Evolutionary conservation across 1,139 yeast genomes (phyloP), one percentile per base, ranked within the genome.

Genomic region (Nematodospora anomalae): DNA sequence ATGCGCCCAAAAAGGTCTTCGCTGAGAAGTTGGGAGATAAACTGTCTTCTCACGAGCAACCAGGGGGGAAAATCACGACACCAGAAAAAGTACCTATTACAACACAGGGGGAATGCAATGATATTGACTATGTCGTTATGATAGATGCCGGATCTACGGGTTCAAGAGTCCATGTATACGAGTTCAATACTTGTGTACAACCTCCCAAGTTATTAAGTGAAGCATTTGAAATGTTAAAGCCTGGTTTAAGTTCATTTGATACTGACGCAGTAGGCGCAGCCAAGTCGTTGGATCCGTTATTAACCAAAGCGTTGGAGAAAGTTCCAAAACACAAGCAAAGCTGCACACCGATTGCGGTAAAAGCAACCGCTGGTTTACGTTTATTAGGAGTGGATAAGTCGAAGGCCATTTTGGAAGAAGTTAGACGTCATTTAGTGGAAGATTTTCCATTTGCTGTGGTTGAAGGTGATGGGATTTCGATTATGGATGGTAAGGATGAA

Each of bases 61-160:
- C 18, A 28, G 24, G 30, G 18, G 21, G 16, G 14, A 21, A 35
- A 26, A 28, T 35, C 14, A 28, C 37, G 11, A 14, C 37, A 4
- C 37, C 37, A n/a, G 27, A 36, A 11, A 22, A 32, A 24, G 36
- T 28, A 4, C 20, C 33, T 13, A 16, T 26, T 24, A 21, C 25
- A 4, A 15, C 22, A 4, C 16, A 24, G 23, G 43, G 43, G 11
- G 40, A 43, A 11, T 66, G 74, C 46, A 53, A 58, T 32, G 58
- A 63, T 34, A 57, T 56, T 16, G 66, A 66, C 32, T 71, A 53
- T 45, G 97, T 90, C 25, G 77, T 92, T 20, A 88, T 92, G 96
- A 71, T 92, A 36, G 98, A 92, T 64, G 98, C 97, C 3, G 98
- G 98, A 10, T 88, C 97, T 3, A 84, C 96, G 6, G 98, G 98